A percentile compares a stretch with the other conserved stretches of the same genome.
Conservation (phyloP, 192 early-diverging fungal genomes). For the Entomortierella beljakovae region DNA sequence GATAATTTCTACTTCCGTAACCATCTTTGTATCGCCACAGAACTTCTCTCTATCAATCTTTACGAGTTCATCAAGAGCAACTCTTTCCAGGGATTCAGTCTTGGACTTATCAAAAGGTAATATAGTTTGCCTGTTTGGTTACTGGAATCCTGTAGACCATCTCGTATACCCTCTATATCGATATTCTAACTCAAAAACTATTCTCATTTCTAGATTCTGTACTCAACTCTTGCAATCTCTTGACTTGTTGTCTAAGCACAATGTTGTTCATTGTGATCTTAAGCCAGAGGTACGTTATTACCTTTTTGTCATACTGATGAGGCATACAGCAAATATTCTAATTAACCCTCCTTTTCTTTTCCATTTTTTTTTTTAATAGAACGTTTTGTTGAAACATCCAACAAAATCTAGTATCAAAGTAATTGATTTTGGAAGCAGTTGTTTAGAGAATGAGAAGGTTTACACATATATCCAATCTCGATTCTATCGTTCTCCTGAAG, state of each 20-base stretch:
- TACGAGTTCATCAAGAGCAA: constrained; percentile 98
- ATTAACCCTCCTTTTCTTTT: neutral
- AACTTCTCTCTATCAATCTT: constrained; percentile 93
- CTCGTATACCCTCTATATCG: neutral
- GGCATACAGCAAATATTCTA: neutral
- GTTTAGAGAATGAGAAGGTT: constrained; percentile 91
- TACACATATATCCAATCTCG: constrained; percentile 98
- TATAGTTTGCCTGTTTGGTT: too few relatives aligned
- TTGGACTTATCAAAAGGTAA: constrained; percentile 71
- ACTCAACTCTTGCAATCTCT: constrained; percentile 89
- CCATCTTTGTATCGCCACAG: constrained; percentile 95
- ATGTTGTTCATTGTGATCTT: constrained; percentile 95
- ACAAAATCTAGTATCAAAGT: constrained; percentile 89
- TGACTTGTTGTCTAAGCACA: constrained; percentile 73
- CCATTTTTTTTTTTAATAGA: constrained; percentile 55
- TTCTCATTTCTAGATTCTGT: constrained; percentile 69
- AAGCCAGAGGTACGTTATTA: constrained; percentile 85
- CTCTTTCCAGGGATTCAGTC: constrained; percentile 88
- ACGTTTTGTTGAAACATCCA: constrained; percentile 84
- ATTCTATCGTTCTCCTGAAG: constrained; percentile 98
- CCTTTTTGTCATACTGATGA: neutral
- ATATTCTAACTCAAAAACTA: neutral
- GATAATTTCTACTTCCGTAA: constrained; percentile 95
- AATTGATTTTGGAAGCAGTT: constrained; percentile 98
- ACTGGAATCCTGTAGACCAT: constrained; percentile 54